phyloP scores from a whole-genome alignment of 163 green algal genomes.

The Scenedesmus sp. region DNA sequence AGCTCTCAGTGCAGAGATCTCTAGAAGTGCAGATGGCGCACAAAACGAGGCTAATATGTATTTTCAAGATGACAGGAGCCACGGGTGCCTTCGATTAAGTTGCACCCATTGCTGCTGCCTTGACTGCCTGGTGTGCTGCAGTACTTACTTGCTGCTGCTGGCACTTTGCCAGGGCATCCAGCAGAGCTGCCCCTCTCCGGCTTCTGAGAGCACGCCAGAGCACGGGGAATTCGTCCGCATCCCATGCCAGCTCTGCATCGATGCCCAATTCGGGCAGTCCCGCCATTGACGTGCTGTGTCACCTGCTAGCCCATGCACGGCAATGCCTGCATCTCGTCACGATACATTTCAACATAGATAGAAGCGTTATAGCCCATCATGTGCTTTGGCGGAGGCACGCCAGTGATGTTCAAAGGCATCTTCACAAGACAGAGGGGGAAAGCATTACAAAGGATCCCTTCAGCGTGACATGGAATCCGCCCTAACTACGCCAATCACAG shows the following conservation, averaged over 20 bases:
- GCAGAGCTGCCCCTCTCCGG: not conserved
- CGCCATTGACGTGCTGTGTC: not conserved
- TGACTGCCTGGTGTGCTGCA: not conserved
- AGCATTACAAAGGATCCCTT: not conserved
- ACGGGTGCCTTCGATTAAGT: no score
- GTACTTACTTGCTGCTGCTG: not conserved
- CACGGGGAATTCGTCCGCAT: not conserved
- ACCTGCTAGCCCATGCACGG: not conserved
- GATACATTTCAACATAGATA: not conserved
- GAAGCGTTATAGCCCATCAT: not conserved
- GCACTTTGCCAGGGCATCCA: not conserved
- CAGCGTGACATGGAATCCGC: no score
- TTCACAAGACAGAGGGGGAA: not conserved
- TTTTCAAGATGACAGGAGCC: no score
- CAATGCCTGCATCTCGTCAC: not conserved
- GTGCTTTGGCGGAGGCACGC: not conserved
- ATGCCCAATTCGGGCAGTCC: not conserved
- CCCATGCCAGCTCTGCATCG: not conserved
- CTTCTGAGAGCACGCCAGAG: not conserved
- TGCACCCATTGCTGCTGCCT: not conserved
- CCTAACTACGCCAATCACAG: no score
- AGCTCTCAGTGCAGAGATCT: no score
- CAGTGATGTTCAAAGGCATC: not conserved
- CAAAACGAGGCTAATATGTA: no score
- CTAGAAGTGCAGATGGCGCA: no score